A percentile compares a stretch with the other conserved stretches of the same genome.
Conservation (phyloP, 345 rosid genomes). For the Brassica napus region Da-Ae NC_063438.1:5067501-5068000, state of each 20-base stretch:
- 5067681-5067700: conserved; percentile 8
- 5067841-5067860: conserved; percentile 3
- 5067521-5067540: conserved; percentile 11
- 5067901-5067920: not conserved
- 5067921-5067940: conserved; percentile 5
- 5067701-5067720: conserved; percentile 2
- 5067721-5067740: conserved; percentile 8
- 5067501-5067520: conserved; percentile 13
- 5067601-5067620: not conserved
- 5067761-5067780: not conserved
- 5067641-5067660: conserved; percentile 9
- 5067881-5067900: not conserved
- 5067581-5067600: conserved; percentile 2
- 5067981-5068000: not conserved
- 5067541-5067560: conserved; percentile 6
- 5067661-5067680: conserved; percentile 10
- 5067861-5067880: conserved; percentile 10
- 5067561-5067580: conserved; percentile 8
- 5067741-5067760: not conserved
- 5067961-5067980: conserved; percentile 1
- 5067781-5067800: not conserved
- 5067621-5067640: conserved; percentile 7
- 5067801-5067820: conserved; percentile 3
- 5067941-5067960: not conserved
- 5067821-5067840: conserved; percentile 5